Base-by-base conservation (phyloP, 73 alveolate species). In the Blepharisma japonicum region DNA sequence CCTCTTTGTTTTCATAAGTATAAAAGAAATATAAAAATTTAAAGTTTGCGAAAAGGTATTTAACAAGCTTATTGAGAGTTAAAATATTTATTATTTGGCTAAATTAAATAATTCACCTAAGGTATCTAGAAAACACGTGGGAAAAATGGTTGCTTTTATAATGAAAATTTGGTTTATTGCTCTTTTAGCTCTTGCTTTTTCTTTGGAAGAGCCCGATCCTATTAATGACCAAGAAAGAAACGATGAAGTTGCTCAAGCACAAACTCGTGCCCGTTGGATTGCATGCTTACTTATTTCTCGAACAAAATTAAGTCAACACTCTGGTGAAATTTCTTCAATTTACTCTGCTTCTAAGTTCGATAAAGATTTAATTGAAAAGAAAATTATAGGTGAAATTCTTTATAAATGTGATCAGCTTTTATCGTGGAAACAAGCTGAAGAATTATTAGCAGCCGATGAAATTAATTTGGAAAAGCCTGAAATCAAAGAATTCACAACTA, bases 171-270 rank as follows among this genome's bases (percentile, higher is more conserved):
- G 42, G 42, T 32, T 51, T 51, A 11, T 51, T 4, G n/a, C 66
- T 51, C 66, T 51, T 14, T 11, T 51, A 11, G 27, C 21, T 61
- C 47, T 61, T 39, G 11, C 5, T 14, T 39, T 14, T 14, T 2
- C 50, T 14, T 9, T 61, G 46, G 47, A 18, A 14, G 74, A 61
- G 47, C 46, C 23, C 11, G 74, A 61, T 25, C 74, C 74, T 14
- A 61, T 61, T 14, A 61, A 14, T 39, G 74, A 61, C 11, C 47
- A 61, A 61, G 74, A 61, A 25, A 61, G 23, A 39, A n/a, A 61
- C 47, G 74, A 61, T 61, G 74, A 61, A 61, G 74, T 61, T 61
- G 74, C 74, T 39, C 74, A 61, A 25, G 74, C 74, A 8, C 74
- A 61, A 25, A 48, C 14, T 1, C 39, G 74, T 8, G 38, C 74